phyloP scores from a whole-genome alignment of 306 rosid genomes.

The Abrus precatorius region DNA sequence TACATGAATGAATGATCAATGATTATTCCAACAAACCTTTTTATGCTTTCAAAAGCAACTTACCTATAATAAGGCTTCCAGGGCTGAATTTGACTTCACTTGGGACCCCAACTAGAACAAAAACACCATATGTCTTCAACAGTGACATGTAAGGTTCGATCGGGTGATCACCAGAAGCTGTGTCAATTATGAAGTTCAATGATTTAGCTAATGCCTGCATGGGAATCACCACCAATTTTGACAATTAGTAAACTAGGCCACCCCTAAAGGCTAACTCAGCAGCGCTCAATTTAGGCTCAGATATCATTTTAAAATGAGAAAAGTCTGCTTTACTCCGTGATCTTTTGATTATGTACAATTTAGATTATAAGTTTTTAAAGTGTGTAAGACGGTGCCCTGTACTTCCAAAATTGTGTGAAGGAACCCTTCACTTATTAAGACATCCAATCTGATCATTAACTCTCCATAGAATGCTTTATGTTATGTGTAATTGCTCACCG shows the following conservation, averaged over 20 bases:
- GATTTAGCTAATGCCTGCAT: conserved; percentile 73
- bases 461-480: neutral
- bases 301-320: too few relatives aligned
- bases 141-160: conserved; percentile 85
- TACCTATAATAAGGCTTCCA: conserved; percentile 74
- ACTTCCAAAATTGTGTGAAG: too few relatives aligned
- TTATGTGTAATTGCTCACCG: conserved; percentile 47
- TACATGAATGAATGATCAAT: neutral
- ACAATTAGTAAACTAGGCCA: neutral
- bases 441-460: too few relatives aligned
- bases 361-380: too few relatives aligned
- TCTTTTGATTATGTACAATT: too few relatives aligned
- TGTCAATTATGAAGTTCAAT: conserved; percentile 76
- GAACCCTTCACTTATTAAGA: too few relatives aligned
- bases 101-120: conserved; percentile 81
- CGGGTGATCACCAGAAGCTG: conserved; percentile 90
- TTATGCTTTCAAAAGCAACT: conserved; percentile 6
- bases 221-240: conserved; percentile 37
- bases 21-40: conserved; percentile 16
- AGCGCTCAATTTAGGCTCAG: too few relatives aligned
- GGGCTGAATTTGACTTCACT: conserved; percentile 81
- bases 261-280: too few relatives aligned
- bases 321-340: too few relatives aligned
- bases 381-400: too few relatives aligned
- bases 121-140: conserved; percentile 69